These are phyloP conservation scores for Colletotrichum spinosum DNA, from an alignment of 2,329 filamentous ascomycete genomes.

Conservation along the genomic window DNA sequence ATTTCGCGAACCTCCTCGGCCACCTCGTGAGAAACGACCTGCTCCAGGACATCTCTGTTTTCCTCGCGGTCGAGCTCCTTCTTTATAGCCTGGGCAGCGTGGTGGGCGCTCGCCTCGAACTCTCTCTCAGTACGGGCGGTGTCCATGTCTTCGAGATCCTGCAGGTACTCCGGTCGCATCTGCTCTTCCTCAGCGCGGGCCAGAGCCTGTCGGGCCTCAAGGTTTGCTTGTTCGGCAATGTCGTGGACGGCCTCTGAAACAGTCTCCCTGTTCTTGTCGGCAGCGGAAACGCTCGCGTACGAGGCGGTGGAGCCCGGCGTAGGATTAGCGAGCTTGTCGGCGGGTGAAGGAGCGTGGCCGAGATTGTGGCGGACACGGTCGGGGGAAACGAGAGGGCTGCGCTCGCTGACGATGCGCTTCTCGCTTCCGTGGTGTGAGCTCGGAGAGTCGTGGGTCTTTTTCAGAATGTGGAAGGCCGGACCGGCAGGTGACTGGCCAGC, in stretches of 20 bases:
- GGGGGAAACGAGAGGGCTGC: conserved; percentile 58
- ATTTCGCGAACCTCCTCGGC: conserved; percentile 61
- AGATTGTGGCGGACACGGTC: conserved; percentile 53
- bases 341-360: conserved; percentile 48
- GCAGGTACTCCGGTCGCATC: conserved; percentile 64
- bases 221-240: conserved; percentile 66
- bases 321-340: conserved; percentile 36
- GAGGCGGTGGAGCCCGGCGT: conserved; percentile 38
- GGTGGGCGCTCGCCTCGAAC: conserved; percentile 62
- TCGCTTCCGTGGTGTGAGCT: conserved; percentile 53
- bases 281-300: conserved; percentile 36
- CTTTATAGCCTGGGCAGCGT: conserved; percentile 61
- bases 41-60: conserved; percentile 65
- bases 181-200: conserved; percentile 71
- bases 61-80: conserved; percentile 66
- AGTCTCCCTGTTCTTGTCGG: conserved; percentile 65
- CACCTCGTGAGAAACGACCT: conserved; percentile 61
- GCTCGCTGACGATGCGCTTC: conserved; percentile 53
- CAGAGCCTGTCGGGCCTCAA: conserved; percentile 73
- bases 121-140: conserved; percentile 65
- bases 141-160: conserved; percentile 62
- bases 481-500: conserved; percentile 46
- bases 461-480: conserved; percentile 60
- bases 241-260: conserved; percentile 78
- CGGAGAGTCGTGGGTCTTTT: conserved; percentile 57